Base-by-base conservation (phyloP, 108 stramenopile species). In the Nannochloropsis gaditana region DNA sequence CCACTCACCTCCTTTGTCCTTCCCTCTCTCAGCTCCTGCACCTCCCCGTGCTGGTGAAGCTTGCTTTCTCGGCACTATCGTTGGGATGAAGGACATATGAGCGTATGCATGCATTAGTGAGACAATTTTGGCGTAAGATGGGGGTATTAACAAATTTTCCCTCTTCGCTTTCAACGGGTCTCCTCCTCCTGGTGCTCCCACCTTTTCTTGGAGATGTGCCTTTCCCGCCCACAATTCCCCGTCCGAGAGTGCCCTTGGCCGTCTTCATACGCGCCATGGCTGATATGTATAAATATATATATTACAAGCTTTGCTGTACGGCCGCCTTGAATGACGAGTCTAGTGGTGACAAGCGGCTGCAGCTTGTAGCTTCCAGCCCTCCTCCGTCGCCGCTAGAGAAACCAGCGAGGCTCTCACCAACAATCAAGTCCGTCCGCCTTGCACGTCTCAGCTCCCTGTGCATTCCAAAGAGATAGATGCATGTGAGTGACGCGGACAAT, bases 201-300 rank as follows among this genome's bases (percentile, higher is more conserved):
- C 47, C 47, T 50, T 50, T 50, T 50, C 47, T 50, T 50, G 47
- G 47, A 9, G 47, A 50, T n/a, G n/a, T n/a, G 47, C 47, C 47
- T 11, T 50, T 50, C 10, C 47, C 47, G 11, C 47, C 47, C 9
- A 50, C 47, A 9, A 50, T 11, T 11, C 47, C 47, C 10, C 47
- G 47, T 11, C 47, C 47, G 10, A 50, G 11, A 11, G 47, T 11
- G 11, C 47, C 47, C 47, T 50, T 50, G 47, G 47, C 47, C 10
- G 47, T 50, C 47, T 50, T 50, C 47, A 50, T 50, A 9, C 47
- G 47, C 47, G 47, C 47, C 47, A 50, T 50, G 47, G 11, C 47
- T 50, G 47, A 9, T 11, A 9, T 50, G 11, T 50, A 11, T 50
- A 50, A 11, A 50, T 11, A 50, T 9, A 11, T 50, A 50, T 50